Conservation (phyloP, 441 rosid species). For the Pelargonium cotyledonis region DNA sequence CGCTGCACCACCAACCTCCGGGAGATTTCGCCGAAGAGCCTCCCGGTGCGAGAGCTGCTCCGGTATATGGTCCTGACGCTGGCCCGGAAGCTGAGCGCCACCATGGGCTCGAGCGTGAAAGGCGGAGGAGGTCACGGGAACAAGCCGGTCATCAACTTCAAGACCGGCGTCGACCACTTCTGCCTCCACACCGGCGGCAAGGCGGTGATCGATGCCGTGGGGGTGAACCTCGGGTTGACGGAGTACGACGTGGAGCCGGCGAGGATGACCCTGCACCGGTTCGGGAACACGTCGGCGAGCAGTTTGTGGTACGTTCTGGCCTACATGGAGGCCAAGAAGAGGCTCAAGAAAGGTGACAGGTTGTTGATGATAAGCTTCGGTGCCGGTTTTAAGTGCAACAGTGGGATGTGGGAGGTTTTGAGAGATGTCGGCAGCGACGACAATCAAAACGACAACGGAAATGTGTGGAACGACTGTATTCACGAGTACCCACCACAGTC, state of each 20-base stretch:
- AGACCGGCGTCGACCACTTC: slow-evolving; percentile 22
- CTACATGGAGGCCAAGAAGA: slow-evolving; percentile 26
- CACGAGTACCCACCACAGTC: slow-evolving; percentile 10
- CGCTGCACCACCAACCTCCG: too few species aligned
- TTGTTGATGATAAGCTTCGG: slow-evolving; percentile 24
- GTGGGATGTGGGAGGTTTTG: slow-evolving; percentile 23
- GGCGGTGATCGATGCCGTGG: slow-evolving; percentile 24
- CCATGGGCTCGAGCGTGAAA: too few species aligned
- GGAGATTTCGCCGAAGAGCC: slow-evolving; percentile 19
- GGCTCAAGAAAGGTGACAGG: slow-evolving; percentile 20
- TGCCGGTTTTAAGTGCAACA: slow-evolving; percentile 24
- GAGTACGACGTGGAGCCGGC: slow-evolving; percentile 24
- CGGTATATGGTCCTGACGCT: too few species aligned
- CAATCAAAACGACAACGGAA: not conserved
- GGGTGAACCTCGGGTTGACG: slow-evolving; percentile 13
- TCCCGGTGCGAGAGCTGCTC: slow-evolving; percentile 6
- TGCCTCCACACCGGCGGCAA: slow-evolving; percentile 29
- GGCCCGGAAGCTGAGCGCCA: too few species aligned
- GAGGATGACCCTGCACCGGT: slow-evolving; percentile 23
- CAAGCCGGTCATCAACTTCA: slow-evolving; percentile 14
- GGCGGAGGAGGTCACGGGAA: too few species aligned
- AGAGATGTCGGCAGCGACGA: slow-evolving; percentile 14
- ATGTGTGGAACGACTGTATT: slow-evolving; percentile 17
- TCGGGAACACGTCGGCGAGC: slow-evolving; percentile 25
- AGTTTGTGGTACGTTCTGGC: slow-evolving; percentile 25